Conservation (phyloP, 495 filamentous ascomycete species). For the Aspergillus ostianus region DNA sequence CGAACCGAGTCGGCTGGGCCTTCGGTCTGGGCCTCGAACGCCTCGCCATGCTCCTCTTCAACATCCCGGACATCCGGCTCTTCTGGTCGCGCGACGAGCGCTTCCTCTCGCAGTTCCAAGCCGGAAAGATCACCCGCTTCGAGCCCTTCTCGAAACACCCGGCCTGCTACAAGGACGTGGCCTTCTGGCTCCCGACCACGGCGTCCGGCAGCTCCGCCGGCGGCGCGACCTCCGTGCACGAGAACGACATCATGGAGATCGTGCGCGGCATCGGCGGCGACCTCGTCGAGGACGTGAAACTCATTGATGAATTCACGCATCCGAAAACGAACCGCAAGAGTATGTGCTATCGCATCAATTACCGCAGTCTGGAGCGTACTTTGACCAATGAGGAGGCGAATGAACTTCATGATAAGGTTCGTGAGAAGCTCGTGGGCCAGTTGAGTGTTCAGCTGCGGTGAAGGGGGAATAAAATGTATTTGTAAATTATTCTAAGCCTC, state of each 20-base stretch:
- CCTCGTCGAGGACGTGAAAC: constrained; percentile 77
- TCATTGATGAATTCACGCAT: constrained; percentile 84
- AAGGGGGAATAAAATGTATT: constrained; percentile 6
- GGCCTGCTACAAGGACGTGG: constrained; percentile 82
- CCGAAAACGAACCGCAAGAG: constrained; percentile 81
- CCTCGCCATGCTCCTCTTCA: constrained; percentile 94
- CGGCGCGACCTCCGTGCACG: constrained; percentile 63
- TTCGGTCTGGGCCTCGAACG: constrained; percentile 92
- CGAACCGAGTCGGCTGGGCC: constrained; percentile 83
- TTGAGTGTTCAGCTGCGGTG: constrained; percentile 81
- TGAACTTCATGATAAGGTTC: constrained; percentile 66
- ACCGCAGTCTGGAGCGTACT: constrained; percentile 84
- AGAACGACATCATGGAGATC: constrained; percentile 97
- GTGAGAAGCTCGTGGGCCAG: constrained; percentile 57
- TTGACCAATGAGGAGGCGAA: constrained; percentile 79
- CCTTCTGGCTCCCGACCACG: constrained; percentile 79
- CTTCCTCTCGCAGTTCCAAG: constrained; percentile 79
- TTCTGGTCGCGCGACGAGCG: constrained; percentile 89
- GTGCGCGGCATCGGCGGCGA: constrained; percentile 78
- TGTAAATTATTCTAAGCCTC: not conserved
- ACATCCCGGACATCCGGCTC: constrained; percentile 93
- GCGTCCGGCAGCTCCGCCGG: constrained; percentile 51
- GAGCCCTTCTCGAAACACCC: constrained; percentile 87
- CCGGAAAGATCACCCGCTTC: constrained; percentile 66
- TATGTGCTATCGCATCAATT: constrained; percentile 89